A percentile compares a stretch with the other conserved stretches of the same genome.
Conservation (phyloP, 2,329 filamentous ascomycete genomes). For the Magnaporthales sp. region DNA sequence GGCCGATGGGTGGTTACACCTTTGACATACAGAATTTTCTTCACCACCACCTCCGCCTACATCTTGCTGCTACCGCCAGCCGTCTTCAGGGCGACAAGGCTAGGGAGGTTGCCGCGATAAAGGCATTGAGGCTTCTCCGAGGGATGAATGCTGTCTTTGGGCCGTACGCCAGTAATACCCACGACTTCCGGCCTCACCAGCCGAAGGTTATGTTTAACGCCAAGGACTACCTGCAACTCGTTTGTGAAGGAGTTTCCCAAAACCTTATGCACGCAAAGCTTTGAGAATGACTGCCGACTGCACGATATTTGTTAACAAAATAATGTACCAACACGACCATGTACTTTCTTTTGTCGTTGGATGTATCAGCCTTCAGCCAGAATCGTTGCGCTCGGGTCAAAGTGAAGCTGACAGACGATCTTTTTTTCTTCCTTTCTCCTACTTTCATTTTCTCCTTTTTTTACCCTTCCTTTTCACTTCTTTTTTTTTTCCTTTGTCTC, state of each 20-base stretch:
- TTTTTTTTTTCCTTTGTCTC: background rate
- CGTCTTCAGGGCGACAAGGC: background rate
- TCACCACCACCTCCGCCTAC: background rate
- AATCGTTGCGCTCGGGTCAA: background rate
- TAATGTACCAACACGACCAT: background rate
- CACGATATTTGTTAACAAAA: background rate
- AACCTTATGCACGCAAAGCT: background rate
- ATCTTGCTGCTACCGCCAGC: background rate
- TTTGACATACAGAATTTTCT: background rate
- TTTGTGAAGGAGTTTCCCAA: background rate
- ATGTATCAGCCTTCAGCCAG: background rate
- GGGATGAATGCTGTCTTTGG: background rate
- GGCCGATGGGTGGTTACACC: background rate
- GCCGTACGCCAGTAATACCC: background rate
- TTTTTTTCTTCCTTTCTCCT: background rate
- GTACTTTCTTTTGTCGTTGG: background rate
- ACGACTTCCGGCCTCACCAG: background rate
- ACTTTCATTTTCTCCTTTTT: background rate
- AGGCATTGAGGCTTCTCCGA: background rate
- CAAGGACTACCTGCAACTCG: background rate
- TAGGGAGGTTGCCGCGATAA: background rate
- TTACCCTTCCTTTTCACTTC: background rate
- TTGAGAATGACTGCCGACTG: background rate
- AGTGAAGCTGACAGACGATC: background rate
- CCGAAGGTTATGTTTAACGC: background rate